A percentile compares a stretch with the other conserved stretches of the same genome.
Evolutionary conservation across 2,329 filamentous ascomycete species (phyloP).

Genomic region (Ophiosphaerella korrae): DNA sequence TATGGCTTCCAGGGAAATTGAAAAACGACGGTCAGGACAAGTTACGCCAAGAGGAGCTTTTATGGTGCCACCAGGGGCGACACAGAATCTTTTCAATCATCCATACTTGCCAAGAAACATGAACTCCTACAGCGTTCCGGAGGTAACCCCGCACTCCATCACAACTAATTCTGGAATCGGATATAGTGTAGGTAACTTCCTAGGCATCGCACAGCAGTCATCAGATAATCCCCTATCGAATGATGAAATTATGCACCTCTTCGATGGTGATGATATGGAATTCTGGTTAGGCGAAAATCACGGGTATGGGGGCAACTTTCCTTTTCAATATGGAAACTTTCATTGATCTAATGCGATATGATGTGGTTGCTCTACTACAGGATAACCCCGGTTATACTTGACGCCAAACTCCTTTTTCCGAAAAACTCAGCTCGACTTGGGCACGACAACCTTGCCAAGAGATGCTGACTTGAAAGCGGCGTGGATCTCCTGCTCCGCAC

Average conservation of each 20-base stretch:
- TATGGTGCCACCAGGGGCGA: background rate
- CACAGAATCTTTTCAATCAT: background rate
- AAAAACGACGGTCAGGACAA: background rate
- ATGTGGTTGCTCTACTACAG: background rate
- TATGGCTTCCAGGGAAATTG: background rate
- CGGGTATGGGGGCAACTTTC: slow-evolving; percentile 4
- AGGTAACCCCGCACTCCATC: no score
- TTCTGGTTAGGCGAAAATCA: slow-evolving; percentile 19
- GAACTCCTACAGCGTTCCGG: no score
- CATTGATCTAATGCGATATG: background rate
- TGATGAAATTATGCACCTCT: slow-evolving; percentile 30
- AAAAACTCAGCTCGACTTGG: slow-evolving; percentile 14
- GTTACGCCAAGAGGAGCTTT: background rate
- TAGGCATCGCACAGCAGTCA: slow-evolving; percentile 29
- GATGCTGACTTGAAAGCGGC: slow-evolving; percentile 45
- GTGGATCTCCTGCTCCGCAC: slow-evolving; percentile 53
- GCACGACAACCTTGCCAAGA: slow-evolving; percentile 40
- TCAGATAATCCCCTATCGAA: slow-evolving; percentile 30
- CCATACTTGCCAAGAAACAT: background rate
- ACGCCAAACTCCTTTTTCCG: no score
- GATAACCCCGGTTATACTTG: background rate
- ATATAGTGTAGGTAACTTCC: slow-evolving; percentile 22
- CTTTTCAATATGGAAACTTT: slow-evolving; percentile 1
- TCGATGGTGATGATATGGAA: slow-evolving; percentile 24
- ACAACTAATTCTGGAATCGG: background rate